Percentiles rank a stretch among this genome's conserved stretches.
Conservation (phyloP, 2,329 filamentous ascomycete genomes). For the Claviceps citrina region DNA sequence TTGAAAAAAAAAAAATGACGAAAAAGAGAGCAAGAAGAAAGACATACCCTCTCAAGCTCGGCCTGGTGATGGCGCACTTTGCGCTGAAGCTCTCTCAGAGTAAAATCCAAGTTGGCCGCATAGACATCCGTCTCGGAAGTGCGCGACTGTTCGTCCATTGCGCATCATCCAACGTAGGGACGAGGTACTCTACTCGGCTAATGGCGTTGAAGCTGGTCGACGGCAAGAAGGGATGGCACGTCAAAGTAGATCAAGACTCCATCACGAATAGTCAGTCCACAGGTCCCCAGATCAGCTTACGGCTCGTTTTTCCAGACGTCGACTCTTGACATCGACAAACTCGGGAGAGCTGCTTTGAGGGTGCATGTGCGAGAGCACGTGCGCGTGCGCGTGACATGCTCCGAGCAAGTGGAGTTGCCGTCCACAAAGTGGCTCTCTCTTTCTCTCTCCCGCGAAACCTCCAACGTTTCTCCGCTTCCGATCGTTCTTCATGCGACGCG, state of each 20-base stretch:
- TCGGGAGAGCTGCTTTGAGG: too few relatives aligned
- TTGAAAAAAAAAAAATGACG: not conserved
- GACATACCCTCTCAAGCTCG: slow-evolving; percentile 29
- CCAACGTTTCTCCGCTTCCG: not conserved
- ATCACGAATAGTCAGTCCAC: too few relatives aligned
- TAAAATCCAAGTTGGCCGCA: slow-evolving; percentile 44
- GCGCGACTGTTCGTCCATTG: slow-evolving; percentile 14
- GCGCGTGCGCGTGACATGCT: too few relatives aligned
- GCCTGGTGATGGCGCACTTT: slow-evolving; percentile 39
- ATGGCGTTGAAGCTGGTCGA: too few relatives aligned
- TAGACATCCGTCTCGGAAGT: slow-evolving; percentile 16
- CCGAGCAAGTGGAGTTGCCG: too few relatives aligned
- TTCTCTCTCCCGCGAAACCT: not conserved
- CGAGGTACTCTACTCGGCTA: too few relatives aligned
- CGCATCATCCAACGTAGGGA: not conserved
- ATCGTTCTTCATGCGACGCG: slow-evolving; percentile 1
- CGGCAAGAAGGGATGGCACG: too few relatives aligned
- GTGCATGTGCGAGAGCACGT: too few relatives aligned
- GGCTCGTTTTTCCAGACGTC: too few relatives aligned
- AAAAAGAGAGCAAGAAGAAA: not conserved
- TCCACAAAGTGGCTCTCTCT: slow-evolving; percentile 1
- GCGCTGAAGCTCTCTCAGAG: slow-evolving; percentile 49
- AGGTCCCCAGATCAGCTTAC: too few relatives aligned
- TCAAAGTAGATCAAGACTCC: too few relatives aligned
- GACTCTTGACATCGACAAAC: too few relatives aligned